Evolutionary conservation across 177 flowering plant species (phyloP).

Genomic region (Vitis hybrid): DNA sequence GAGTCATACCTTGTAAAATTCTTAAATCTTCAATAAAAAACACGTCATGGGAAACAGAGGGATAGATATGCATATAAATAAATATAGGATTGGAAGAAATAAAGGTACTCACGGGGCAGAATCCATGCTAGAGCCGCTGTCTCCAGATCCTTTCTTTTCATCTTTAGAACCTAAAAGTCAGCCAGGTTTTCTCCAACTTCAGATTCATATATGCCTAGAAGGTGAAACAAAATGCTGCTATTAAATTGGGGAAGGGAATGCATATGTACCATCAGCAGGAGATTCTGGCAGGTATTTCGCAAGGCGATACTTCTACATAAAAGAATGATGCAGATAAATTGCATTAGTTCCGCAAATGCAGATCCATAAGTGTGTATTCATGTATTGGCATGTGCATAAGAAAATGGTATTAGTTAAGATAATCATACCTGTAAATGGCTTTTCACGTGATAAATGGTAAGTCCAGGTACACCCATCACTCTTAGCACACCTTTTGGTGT

Average conservation of each 20-base stretch:
- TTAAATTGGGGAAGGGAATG: neutral
- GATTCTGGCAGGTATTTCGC: constrained; percentile 72
- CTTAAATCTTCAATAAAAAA: too few species aligned
- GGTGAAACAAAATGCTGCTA: neutral
- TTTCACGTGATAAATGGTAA: constrained; percentile 75
- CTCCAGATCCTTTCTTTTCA: constrained; percentile 58
- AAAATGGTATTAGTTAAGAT: neutral
- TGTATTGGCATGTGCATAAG: neutral
- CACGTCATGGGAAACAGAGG: neutral
- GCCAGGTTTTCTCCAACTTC: constrained; percentile 5
- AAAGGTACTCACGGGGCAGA: constrained; percentile 56
- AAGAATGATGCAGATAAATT: constrained; percentile 4
- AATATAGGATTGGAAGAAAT: neutral
- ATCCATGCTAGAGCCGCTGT: constrained; percentile 47
- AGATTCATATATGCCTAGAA: neutral
- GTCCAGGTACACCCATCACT: constrained; percentile 77
- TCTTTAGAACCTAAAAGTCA: constrained; percentile 47
- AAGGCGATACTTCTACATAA: constrained; percentile 60
- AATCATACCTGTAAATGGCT: constrained; percentile 66
- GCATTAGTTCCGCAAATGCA: neutral
- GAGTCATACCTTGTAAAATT: neutral
- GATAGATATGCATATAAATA: neutral
- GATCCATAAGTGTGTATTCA: neutral
- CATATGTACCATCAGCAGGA: constrained; percentile 47
- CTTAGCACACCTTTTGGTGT: constrained; percentile 77